phyloP scores from a whole-genome alignment of 2,329 filamentous ascomycete genomes.

The Leptographium radiaticola region DNA sequence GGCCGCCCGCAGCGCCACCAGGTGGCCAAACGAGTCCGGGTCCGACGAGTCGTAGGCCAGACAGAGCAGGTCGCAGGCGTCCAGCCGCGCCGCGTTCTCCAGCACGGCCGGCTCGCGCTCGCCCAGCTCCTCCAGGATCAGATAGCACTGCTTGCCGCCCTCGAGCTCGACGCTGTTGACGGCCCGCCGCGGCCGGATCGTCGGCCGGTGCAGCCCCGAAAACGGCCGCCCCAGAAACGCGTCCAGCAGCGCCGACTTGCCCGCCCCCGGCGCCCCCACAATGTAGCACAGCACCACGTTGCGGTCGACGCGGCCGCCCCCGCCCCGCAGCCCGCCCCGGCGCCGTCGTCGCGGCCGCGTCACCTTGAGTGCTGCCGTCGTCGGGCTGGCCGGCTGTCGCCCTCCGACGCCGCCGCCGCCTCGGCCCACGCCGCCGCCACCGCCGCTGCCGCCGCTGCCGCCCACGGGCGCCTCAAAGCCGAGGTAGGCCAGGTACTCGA shows the following conservation, averaged over 20 bases:
- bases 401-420: neutral
- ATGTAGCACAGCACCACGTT: slow-evolving; percentile 94
- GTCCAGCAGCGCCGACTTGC: slow-evolving; percentile 84
- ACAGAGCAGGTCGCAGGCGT: slow-evolving; percentile 86
- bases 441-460: no score
- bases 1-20: slow-evolving; percentile 65
- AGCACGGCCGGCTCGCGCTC: slow-evolving; percentile 91
- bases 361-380: slow-evolving; percentile 71
- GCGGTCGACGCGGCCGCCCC: slow-evolving; percentile 82
- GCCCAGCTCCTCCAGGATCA: slow-evolving; percentile 89
- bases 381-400: slow-evolving; percentile 28
- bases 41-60: slow-evolving; percentile 96
- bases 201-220: slow-evolving; percentile 72
- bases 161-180: slow-evolving; percentile 95
- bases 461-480: slow-evolving; percentile 85
- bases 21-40: slow-evolving; percentile 87
- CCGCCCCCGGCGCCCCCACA: slow-evolving; percentile 70
- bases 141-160: slow-evolving; percentile 91
- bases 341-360: slow-evolving; percentile 85
- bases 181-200: slow-evolving; percentile 84
- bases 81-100: slow-evolving; percentile 80
- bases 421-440: no score
- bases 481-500: slow-evolving; percentile 91
- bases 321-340: slow-evolving; percentile 47
- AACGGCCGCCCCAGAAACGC: slow-evolving; percentile 86